Percentiles rank a stretch among this genome's conserved stretches.
Evolutionary conservation across 768 basidiomycete species (phyloP).

Genomic region (Agaricus sinodeliciosus): DNA sequence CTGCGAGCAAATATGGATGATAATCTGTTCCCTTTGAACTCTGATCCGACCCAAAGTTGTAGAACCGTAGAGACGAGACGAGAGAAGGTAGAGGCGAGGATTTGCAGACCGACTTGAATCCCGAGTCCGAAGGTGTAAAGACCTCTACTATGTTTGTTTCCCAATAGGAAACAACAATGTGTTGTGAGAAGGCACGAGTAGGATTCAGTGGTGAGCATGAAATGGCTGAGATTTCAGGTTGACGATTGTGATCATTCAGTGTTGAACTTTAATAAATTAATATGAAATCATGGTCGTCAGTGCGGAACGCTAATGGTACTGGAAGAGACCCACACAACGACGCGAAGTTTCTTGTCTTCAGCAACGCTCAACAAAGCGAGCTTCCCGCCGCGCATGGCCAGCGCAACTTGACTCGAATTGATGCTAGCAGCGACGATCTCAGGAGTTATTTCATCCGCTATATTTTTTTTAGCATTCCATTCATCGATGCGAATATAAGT

Average conservation of each 20-base stretch:
- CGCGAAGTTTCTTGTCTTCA: conserved; percentile 23
- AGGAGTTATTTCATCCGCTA: conserved; percentile 10
- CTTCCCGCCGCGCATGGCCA: conserved; percentile 51
- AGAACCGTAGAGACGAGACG: conserved; percentile 41
- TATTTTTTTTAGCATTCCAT: conserved; percentile 24
- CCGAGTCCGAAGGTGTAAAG: conserved; percentile 25
- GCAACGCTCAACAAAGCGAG: conserved; percentile 45
- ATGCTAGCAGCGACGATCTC: conserved; percentile 65
- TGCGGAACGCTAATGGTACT: neutral
- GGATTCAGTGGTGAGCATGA: conserved; percentile 54
- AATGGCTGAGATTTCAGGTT: conserved; percentile 61
- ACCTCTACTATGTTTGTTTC: conserved; percentile 56
- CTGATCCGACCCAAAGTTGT: conserved; percentile 49
- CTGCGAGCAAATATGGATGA: conserved; percentile 58
- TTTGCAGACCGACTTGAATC: conserved; percentile 26
- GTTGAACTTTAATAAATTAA: conserved; percentile 4
- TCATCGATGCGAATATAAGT: conserved; percentile 33
- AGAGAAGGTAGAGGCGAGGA: conserved; percentile 32
- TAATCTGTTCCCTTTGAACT: conserved; percentile 26
- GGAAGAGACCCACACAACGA: conserved; percentile 14
- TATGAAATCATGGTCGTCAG: too few species aligned
- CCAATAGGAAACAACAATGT: conserved; percentile 74
- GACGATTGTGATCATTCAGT: neutral
- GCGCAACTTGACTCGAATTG: conserved; percentile 59
- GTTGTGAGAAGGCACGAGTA: conserved; percentile 34